phyloP scores from a whole-genome alignment of 495 filamentous ascomycete species.

The Endocarpon pusillum region DNA sequence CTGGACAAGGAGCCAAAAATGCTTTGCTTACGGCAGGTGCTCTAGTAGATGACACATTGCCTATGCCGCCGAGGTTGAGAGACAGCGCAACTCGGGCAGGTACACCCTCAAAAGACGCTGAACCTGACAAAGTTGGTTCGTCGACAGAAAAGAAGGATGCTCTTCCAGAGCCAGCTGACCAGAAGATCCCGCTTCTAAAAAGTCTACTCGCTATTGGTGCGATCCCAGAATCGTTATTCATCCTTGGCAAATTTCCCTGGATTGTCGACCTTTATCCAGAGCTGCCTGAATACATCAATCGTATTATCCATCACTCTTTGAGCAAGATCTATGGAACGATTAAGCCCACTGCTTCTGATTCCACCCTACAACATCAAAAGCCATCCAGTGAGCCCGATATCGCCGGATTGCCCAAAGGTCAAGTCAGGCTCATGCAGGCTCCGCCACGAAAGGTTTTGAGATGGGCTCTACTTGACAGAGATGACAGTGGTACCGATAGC shows the following conservation, averaged over 20 bases:
- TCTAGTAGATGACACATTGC: slow-evolving; percentile 64
- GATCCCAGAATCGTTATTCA: slow-evolving; percentile 80
- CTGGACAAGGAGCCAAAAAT: slow-evolving; percentile 51
- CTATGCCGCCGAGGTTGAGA: slow-evolving; percentile 25
- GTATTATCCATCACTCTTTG: slow-evolving; percentile 65
- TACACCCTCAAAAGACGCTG: slow-evolving; percentile 32
- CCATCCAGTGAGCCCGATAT: slow-evolving; percentile 42
- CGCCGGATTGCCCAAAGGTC: slow-evolving; percentile 44
- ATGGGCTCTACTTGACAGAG: slow-evolving; percentile 65
- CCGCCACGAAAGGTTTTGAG: slow-evolving; percentile 44
- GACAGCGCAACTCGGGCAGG: slow-evolving; percentile 26
- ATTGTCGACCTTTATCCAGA: slow-evolving; percentile 69
- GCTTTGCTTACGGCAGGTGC: slow-evolving; percentile 82
- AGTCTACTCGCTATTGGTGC: slow-evolving; percentile 83
- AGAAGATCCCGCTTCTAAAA: slow-evolving; percentile 70
- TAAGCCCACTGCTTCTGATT: slow-evolving; percentile 24
- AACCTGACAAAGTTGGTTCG: slow-evolving; percentile 29
- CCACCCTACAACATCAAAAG: slow-evolving; percentile 28
- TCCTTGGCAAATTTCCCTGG: slow-evolving; percentile 85
- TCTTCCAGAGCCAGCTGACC: slow-evolving; percentile 69
- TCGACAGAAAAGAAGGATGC: slow-evolving; percentile 35
- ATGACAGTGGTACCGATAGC: slow-evolving; percentile 47
- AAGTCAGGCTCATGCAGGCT: slow-evolving; percentile 37
- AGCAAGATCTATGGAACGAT: slow-evolving; percentile 44
- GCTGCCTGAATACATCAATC: slow-evolving; percentile 58